Conservation (phyloP, 495 filamentous ascomycete genomes). For the Daldinia loculata region DNA sequence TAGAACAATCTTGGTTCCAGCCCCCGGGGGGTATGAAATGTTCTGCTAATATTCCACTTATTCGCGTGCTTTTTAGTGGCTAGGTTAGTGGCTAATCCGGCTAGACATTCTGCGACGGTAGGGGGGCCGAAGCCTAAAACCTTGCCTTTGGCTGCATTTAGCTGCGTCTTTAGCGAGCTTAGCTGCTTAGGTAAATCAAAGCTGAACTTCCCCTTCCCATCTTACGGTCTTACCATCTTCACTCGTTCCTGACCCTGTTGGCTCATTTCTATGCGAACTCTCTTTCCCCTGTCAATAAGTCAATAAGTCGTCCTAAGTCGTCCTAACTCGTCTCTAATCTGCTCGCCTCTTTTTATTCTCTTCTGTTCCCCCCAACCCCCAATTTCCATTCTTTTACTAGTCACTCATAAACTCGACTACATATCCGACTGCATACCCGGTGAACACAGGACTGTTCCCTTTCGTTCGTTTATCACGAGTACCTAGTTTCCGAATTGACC, state of each 20-base stretch:
- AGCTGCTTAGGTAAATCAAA: constrained; percentile 8
- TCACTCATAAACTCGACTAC: constrained; percentile 28
- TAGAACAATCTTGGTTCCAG: constrained; percentile 25
- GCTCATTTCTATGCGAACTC: constrained; percentile 23
- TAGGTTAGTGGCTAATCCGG: constrained; percentile 17
- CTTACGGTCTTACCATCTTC: neutral
- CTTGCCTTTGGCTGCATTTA: neutral
- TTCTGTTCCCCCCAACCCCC: constrained; percentile 30
- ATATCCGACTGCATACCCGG: constrained; percentile 38
- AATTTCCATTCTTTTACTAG: constrained; percentile 21
- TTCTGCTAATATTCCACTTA: constrained; percentile 15
- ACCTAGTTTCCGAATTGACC: constrained; percentile 3
- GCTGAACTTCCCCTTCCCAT: constrained; percentile 20
- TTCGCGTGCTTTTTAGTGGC: constrained; percentile 29
- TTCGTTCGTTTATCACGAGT: constrained; percentile 32
- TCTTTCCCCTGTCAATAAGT: constrained; percentile 47
- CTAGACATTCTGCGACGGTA: constrained; percentile 22
- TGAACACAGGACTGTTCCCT: constrained; percentile 42
- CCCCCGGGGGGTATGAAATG: constrained; percentile 18
- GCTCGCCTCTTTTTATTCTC: constrained; percentile 16
- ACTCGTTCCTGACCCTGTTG: constrained; percentile 1
- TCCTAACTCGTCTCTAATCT: neutral
- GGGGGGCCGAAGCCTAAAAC: constrained; percentile 14
- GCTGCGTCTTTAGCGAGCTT: constrained; percentile 1
- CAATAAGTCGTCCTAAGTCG: neutral